Base-by-base conservation (phyloP, 139 green algal genomes). In the Chlamydomonas incerta region DNA sequence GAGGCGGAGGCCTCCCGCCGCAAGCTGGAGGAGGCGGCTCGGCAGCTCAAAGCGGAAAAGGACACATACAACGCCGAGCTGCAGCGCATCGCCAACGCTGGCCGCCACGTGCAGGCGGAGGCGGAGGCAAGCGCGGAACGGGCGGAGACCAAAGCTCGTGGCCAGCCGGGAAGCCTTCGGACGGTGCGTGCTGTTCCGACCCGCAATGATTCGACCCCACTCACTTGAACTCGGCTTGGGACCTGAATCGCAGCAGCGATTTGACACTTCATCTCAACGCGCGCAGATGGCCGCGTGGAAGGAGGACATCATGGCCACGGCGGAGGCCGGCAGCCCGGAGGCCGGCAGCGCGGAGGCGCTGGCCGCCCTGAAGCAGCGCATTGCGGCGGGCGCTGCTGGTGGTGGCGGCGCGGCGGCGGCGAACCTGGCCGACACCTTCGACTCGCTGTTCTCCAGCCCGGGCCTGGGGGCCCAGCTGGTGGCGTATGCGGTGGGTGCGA, bases 81-180 rank as follows among this genome's bases (percentile, higher is more conserved):
- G 70, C 86, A 89, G 79, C n/a, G 15, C 3, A 55, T 83, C 8
- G 62, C n/a, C 37, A 89, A 89, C 72, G 62, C 79, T 17, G 66
- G 58, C 47, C 58, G 28, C 17, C 60, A 47, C 13, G 55, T 86
- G 31, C 58, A 28, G 68, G 57, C 28, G 14, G 24, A 57, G 21
- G 65, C 50, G 33, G 66, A 63, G 13, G 67, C 60, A 11, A 14
- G 11, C 5, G 6, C 47, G 4, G 17, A 15, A 17, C 14, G 3
- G 0, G 73, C 24, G 8, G 46, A 79, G 63, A 33, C n/a, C 47
- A 63, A 50, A 33, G 82, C 46, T 0, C 14, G 15, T 1, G 6
- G 24, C 10, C 35, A 33, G 55, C 0, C 57, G 14, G 8, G 41
- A 5, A 50, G 8, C 41, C 41, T 50, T 5, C 41, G 41, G 6